Base-by-base conservation (phyloP, 2,329 filamentous ascomycete species). In the Clarireedia monteithiana region DNA sequence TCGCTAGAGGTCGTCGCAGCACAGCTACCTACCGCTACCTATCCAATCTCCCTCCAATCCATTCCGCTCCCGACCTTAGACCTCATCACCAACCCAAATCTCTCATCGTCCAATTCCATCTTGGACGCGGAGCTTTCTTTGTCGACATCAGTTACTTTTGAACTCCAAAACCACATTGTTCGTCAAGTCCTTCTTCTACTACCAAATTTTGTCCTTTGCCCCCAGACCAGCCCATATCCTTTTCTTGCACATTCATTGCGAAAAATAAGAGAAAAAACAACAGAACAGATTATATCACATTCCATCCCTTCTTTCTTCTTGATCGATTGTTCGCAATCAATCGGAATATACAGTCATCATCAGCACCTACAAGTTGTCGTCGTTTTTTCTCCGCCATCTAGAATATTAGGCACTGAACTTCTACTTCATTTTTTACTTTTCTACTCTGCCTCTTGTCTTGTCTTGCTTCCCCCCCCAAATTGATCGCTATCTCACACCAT, bases 151-250 rank as follows among this genome's bases (percentile, higher is more conserved):
- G 46, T 39, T 42, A 38, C 38, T 50, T 30, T 34, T 34, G 30
- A 12, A 34, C 12, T 34, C 30, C 30, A 34, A 34, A 34, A 34
- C 30, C 30, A 34, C 30, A 34, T 64, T 67, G 67, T 69, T 69
- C 65, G 67, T 69, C 63, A 52, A 64, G 63, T 59, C 66, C 60
- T 61, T 47, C 53, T 62, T 62, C 23, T 42, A 42, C 40, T 48
- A 52, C 40, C 23, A 44, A 57, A 64, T 57, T 51, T 52, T 57
- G 50, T 58, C 65, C 65, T 61, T 66, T 65, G 63, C 48, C 60
- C 44, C 44, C 26, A n/a, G 27, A 45, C 39, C 23, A 49, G 56
- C 61, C 56, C 56, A 57, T 59, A 62, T 64, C 57, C 65, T 66
- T 65, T 65, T 66, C 65, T 63, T 57, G 53, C 42, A 45, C 52